phyloP scores from a whole-genome alignment of 352 stramenopile genomes.

The Phytopythium vexans region DNA sequence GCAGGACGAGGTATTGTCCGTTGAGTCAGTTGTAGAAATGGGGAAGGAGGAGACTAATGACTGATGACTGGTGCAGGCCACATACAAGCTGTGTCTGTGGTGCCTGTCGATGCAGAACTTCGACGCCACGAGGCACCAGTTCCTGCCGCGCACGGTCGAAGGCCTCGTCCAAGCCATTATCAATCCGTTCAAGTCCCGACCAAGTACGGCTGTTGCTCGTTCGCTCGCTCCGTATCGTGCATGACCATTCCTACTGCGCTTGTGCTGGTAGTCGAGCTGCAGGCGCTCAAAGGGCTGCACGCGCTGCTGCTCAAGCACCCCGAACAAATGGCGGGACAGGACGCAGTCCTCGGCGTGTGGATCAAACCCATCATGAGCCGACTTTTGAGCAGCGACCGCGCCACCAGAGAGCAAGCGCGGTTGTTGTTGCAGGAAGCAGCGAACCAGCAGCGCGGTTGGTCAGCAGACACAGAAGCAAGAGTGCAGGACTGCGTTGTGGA shows the following conservation, averaged over 20 bases:
- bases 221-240: not conserved
- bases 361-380: slow-evolving; percentile 52
- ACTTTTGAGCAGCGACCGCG: slow-evolving; percentile 40
- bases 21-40: no score
- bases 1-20: slow-evolving; percentile 30
- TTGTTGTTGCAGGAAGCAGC: slow-evolving; percentile 47
- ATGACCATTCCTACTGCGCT: not conserved
- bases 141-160: slow-evolving; percentile 53
- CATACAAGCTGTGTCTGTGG: slow-evolving; percentile 72
- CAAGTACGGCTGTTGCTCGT: slow-evolving; percentile 31
- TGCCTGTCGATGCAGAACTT: slow-evolving; percentile 65
- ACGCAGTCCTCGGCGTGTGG: slow-evolving; percentile 37
- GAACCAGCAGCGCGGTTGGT: slow-evolving; percentile 28
- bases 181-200: slow-evolving; percentile 67
- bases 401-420: slow-evolving; percentile 42
- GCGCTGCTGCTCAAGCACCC: slow-evolving; percentile 51
- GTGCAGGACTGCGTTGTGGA: slow-evolving; percentile 38
- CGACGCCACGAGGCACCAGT: slow-evolving; percentile 33
- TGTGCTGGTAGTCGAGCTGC: slow-evolving; percentile 35
- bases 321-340: slow-evolving; percentile 22
- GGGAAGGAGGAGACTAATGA: no score
- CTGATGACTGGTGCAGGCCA: slow-evolving; percentile 13
- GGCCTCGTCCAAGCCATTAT: slow-evolving; percentile 62
- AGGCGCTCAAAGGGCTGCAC: slow-evolving; percentile 62
- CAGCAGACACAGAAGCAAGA: slow-evolving; percentile 19